Evolutionary conservation across 208 protist genomes (phyloP), one percentile per base, ranked within the genome.

Genomic region (Sergeia podlipaevii): DNA sequence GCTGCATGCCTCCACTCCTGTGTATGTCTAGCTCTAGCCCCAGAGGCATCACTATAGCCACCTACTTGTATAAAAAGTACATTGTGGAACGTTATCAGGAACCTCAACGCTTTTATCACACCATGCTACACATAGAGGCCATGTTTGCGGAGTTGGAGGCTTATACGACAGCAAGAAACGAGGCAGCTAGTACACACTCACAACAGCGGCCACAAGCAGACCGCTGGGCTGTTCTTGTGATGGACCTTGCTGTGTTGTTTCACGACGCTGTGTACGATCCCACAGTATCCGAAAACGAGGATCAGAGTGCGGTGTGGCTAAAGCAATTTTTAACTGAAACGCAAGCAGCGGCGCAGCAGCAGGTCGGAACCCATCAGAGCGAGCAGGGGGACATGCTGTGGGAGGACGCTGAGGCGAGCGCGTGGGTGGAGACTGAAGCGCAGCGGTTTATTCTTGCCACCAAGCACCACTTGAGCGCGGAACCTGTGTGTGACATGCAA

Each of bases 241-340:
- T 92, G 23, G 67, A 81, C 4, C 53, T 93, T n/a, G 65, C 81
- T 4, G 62, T 89, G 32, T 57, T 93, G 4, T 93, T 89, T 55
- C 85, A 93, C 68, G 85, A 93, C 46, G 67, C 60, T 7, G 71
- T 93, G 21, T 93, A 93, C 61, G 71, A 86, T 46, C 73, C 85
- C 13, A 54, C 21, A 10, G 42, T 57, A 2, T 24, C 42, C 24
- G 81, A 89, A 61, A 93, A 93, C 64, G 85, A 93, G 51, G 74
- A 80, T 39, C 17, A 60, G 27, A 93, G 85, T 39, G 78, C 60
- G 18, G 61, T 41, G 0, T 62, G 74, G 26, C 74, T 78, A 11
- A 28, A 36, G 1, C 44, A 65, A 15, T 85, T 85, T 54, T 62
- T 84, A 21, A 10, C 52, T 2, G 58, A 41, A 5, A 44, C 51